Base-by-base conservation (phyloP, 805 yeast genomes). In the Saturnispora kantuleensis region DNA sequence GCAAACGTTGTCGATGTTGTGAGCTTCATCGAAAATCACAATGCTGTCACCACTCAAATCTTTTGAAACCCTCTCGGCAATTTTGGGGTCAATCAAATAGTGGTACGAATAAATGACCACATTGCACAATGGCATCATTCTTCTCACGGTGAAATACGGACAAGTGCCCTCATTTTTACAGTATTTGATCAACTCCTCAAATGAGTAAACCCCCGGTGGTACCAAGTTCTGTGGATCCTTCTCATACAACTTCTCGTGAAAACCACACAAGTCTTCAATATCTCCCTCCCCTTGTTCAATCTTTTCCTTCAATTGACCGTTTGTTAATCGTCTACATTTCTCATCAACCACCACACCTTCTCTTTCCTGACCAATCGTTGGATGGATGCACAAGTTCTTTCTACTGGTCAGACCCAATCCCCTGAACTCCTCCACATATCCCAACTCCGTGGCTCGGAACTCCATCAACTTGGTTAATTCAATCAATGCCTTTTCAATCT, bases 1-100 rank as follows among this genome's bases (percentile, higher is more conserved):
- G 68, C 99, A 93, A 46, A 93, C 99, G 70, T 93, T 93, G 71
- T 93, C 98, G 46, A 93, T 93, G 65, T 93, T 93, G 63, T 93
- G 99, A 39, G 98, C 98, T 67, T 93, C 99, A 66, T 93, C 99
- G 59, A 93, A 93, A 34, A 93, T 94, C 50, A 93, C 84, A 48
- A 93, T 93, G 44, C 94, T 76, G 57, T 93, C 97, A 53, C 88
- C 86, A 15, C 95, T 84, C 41, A 93, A 73, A 58, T 93, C 97
- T 50, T 74, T 77, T 5, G 97, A 88, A 16, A 93, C 99, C 49
- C 98, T 71, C 52, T 88, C 96, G 2, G 97, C 93, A 61, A 93
- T 93, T 59, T 93, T 93, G 16, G 99, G 99, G 60, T 93, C 99
- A 53, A 93, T 70, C 47, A 93, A 68, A 70, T 93, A 93, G 66